Conservation (phyloP, 2,329 filamentous ascomycete species). For the Dendryphion nanum region DNA sequence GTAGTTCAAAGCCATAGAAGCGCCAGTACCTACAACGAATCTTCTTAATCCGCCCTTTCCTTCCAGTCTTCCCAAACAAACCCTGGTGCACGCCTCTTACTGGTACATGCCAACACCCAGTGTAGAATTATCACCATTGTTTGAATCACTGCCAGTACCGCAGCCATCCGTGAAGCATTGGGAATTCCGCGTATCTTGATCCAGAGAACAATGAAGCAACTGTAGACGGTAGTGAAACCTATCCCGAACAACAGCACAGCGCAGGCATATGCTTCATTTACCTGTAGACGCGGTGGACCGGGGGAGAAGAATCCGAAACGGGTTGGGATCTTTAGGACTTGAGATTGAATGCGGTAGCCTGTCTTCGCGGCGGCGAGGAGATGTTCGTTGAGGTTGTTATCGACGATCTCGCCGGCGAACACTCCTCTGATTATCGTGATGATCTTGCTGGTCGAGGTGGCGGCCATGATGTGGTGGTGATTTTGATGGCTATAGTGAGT, state of each 20-base stretch:
- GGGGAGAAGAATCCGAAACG: conserved; percentile 9
- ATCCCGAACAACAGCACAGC: not conserved
- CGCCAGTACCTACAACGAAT: no score
- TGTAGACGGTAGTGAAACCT: not conserved
- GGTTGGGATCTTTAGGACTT: conserved; percentile 20
- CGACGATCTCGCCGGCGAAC: not conserved
- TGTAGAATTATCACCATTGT: not conserved
- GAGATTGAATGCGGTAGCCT: conserved; percentile 22
- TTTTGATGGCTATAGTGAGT: no score
- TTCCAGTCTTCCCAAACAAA: conserved; percentile 1
- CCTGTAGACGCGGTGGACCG: conserved; percentile 2
- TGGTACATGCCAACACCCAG: not conserved
- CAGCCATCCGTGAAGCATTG: not conserved
- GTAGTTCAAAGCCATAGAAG: no score
- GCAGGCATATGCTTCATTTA: not conserved
- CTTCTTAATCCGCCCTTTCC: not conserved
- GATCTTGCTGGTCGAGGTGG: no score
- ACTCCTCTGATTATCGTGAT: not conserved
- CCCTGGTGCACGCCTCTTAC: not conserved
- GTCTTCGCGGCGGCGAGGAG: conserved; percentile 17
- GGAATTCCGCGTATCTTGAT: not conserved
- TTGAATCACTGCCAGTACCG: not conserved
- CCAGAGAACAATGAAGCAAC: not conserved
- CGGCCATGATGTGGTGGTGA: no score
- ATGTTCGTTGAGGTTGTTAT: not conserved